A percentile compares a stretch with the other conserved stretches of the same genome.
phyloP scores from a whole-genome alignment of 495 filamentous ascomycete species.

The Tuber melanosporum region DNA sequence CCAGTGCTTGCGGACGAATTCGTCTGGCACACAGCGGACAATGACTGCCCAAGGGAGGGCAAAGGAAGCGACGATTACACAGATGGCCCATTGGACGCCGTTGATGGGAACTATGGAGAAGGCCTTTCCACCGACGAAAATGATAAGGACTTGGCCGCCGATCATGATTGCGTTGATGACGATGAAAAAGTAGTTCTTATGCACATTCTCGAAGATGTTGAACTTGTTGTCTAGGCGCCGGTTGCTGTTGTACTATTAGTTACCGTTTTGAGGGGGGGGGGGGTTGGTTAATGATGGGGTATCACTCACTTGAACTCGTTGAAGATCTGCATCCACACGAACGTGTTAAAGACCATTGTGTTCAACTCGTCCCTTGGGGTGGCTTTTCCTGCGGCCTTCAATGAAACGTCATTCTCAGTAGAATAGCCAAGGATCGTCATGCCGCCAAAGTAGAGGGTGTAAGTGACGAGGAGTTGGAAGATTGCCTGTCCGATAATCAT shows the following conservation, averaged over 20 bases:
- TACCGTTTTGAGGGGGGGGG: constrained; percentile 3
- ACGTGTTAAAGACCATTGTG: constrained; percentile 85
- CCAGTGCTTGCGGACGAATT: constrained; percentile 48
- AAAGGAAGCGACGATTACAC: constrained; percentile 61
- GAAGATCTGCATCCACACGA: constrained; percentile 96
- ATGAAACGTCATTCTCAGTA: constrained; percentile 44
- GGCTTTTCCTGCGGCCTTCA: constrained; percentile 24
- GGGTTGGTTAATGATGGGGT: background rate
- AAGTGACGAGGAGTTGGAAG: constrained; percentile 72
- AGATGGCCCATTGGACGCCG: constrained; percentile 67
- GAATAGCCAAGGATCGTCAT: constrained; percentile 51
- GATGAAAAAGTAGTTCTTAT: constrained; percentile 72
- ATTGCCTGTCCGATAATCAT: constrained; percentile 86
- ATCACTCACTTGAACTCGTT: constrained; percentile 78
- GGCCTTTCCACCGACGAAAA: constrained; percentile 66
- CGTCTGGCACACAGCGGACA: constrained; percentile 62
- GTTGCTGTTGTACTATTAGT: constrained; percentile 52
- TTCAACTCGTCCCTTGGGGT: constrained; percentile 47
- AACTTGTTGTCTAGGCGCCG: constrained; percentile 80
- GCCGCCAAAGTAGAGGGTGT: constrained; percentile 70
- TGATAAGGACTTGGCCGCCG: constrained; percentile 71
- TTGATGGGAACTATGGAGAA: constrained; percentile 65
- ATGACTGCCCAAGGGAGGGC: constrained; percentile 69
- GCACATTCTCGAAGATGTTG: constrained; percentile 81
- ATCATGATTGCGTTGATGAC: constrained; percentile 75